Evolutionary conservation across 768 basidiomycete genomes (phyloP).

Genomic region (Serendipita indica): DNA sequence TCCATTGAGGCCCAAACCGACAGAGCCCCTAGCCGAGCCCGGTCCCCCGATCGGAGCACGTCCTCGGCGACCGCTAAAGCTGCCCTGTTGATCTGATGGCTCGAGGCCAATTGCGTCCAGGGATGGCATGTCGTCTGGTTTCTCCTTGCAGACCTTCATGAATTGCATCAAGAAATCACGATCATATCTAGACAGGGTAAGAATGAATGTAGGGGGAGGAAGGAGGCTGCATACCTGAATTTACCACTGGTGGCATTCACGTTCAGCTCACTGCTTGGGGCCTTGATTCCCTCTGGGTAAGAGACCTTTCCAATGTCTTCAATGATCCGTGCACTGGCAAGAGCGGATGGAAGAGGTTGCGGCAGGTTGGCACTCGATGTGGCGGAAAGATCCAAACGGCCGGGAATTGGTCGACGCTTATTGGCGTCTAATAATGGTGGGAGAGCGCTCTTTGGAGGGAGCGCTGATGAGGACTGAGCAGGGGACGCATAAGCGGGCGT

Average conservation of each 20-base stretch:
- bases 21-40: slow-evolving; percentile 29
- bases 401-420: slow-evolving; percentile 39
- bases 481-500: slow-evolving; percentile 4
- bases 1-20: slow-evolving; percentile 33
- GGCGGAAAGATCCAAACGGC: slow-evolving; percentile 52
- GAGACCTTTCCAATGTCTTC: slow-evolving; percentile 60
- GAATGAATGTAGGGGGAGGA: slow-evolving; percentile 3
- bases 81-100: slow-evolving; percentile 42
- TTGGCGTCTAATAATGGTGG: slow-evolving; percentile 13
- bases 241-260: slow-evolving; percentile 70
- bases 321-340: slow-evolving; percentile 74
- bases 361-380: slow-evolving; percentile 31
- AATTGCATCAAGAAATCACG: slow-evolving; percentile 96
- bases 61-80: slow-evolving; percentile 42
- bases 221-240: slow-evolving; percentile 44
- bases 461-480: slow-evolving; percentile 9
- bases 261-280: slow-evolving; percentile 78
- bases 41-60: slow-evolving; percentile 10
- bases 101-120: slow-evolving; percentile 87
- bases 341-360: slow-evolving; percentile 32
- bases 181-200: slow-evolving; percentile 52
- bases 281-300: slow-evolving; percentile 72
- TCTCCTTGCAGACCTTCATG: slow-evolving; percentile 88
- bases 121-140: slow-evolving; percentile 78
- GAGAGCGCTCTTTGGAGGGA: slow-evolving; percentile 14